phyloP scores from a whole-genome alignment of 257 asterid genomes.

The Paulownia fortunei region DNA sequence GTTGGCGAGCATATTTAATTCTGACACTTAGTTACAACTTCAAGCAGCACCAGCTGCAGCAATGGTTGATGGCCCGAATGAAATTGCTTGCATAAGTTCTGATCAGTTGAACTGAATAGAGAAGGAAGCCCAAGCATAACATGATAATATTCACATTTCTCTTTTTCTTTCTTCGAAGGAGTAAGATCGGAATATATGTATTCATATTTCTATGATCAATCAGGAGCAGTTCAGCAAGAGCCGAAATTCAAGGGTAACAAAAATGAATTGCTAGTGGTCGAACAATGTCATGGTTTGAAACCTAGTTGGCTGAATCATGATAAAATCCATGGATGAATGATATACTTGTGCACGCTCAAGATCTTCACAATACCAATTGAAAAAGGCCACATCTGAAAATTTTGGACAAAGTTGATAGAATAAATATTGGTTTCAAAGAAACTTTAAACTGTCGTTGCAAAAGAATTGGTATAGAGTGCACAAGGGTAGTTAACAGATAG shows the following conservation, averaged over 20 bases:
- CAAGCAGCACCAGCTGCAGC: background rate
- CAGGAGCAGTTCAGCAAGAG: conserved; percentile 1
- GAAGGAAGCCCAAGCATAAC: background rate
- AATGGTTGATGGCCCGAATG: conserved; percentile 9
- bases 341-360: background rate
- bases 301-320: background rate
- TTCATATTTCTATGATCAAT: background rate
- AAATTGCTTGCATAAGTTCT: background rate
- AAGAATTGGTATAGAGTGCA: background rate
- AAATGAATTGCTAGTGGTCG: background rate
- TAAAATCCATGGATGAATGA: background rate
- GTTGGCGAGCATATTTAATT: background rate
- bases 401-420: background rate
- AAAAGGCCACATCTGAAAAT: background rate
- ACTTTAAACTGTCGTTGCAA: conserved; percentile 4
- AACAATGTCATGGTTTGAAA: background rate
- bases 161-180: background rate
- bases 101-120: conserved; percentile 18
- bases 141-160: background rate
- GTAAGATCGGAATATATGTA: background rate
- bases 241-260: background rate
- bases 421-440: background rate
- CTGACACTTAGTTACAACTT: conserved; percentile 7
- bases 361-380: conserved; percentile 1
- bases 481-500: background rate